Evolutionary conservation across 228 moss, liverwort and hornwort species (phyloP).

Genomic region (Sphagnum fallax): DNA sequence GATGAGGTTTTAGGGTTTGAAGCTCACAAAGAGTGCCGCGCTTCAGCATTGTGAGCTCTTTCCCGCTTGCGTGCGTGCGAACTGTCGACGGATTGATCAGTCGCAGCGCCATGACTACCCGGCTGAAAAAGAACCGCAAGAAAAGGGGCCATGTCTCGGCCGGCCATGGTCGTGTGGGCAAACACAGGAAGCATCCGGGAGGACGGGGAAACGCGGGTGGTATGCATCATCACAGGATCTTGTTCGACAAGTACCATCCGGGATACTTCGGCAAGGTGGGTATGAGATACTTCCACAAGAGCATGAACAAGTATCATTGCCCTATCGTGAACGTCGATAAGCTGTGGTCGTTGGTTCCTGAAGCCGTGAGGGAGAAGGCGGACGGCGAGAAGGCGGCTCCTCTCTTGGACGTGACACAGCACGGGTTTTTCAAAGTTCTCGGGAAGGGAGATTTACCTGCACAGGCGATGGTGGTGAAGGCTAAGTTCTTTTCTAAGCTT

Average conservation of each 20-base stretch:
- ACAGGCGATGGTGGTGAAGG: conserved; percentile 41
- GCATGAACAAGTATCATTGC: conserved; percentile 68
- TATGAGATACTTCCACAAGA: conserved; percentile 75
- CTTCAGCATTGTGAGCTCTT: too few relatives aligned
- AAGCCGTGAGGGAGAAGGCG: conserved; percentile 41
- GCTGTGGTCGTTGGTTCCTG: conserved; percentile 64
- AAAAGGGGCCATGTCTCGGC: conserved; percentile 48
- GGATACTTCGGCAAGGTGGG: conserved; percentile 85
- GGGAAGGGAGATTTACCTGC: conserved; percentile 29
- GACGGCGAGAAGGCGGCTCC: conserved; percentile 34
- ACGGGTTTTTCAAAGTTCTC: conserved; percentile 18
- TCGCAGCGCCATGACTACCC: conserved; percentile 31
- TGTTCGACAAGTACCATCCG: conserved; percentile 80
- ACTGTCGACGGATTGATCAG: too few relatives aligned
- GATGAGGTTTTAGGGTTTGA: too few relatives aligned
- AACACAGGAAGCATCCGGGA: conserved; percentile 60
- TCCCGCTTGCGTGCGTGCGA: too few relatives aligned
- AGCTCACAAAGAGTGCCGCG: too few relatives aligned
- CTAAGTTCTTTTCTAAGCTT: conserved; percentile 47
- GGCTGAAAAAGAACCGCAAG: conserved; percentile 51
- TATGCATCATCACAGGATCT: conserved; percentile 52
- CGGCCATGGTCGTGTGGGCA: conserved; percentile 43
- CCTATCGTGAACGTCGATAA: conserved; percentile 71
- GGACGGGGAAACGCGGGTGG: conserved; percentile 50
- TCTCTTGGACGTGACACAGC: conserved; percentile 15